phyloP scores from a whole-genome alignment of 73 alveolate genomes.

The Tetrahymena elliotti region DNA sequence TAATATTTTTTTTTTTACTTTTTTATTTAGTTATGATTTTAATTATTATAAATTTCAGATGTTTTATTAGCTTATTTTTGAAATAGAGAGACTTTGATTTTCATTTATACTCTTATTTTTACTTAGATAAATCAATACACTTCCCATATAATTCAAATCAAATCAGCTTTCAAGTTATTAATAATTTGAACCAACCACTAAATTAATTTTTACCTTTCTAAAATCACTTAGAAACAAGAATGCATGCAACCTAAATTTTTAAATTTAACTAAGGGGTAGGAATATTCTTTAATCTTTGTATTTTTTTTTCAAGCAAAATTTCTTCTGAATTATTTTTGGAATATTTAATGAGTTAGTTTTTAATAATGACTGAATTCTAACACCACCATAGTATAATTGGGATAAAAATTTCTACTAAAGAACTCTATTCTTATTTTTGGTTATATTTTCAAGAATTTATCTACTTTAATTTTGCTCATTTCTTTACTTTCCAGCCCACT shows the following conservation, averaged over 20 bases:
- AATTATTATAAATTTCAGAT: not conserved
- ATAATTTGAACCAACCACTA: not conserved
- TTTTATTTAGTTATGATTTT: not conserved
- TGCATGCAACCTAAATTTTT: not conserved
- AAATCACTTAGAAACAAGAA: not conserved
- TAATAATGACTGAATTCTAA: not conserved
- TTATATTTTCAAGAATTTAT: not conserved
- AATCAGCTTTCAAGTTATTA: not conserved
- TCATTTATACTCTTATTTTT: not conserved
- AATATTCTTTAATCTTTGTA: no score
- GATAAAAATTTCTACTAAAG: no score
- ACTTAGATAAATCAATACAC: not conserved
- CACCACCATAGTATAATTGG: not conserved
- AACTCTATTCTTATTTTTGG: not conserved
- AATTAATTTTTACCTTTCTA: not conserved
- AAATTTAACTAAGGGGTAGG: not conserved
- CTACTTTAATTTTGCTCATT: no score
- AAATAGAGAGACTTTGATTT: not conserved
- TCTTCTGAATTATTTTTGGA: not conserved
- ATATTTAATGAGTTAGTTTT: not conserved
- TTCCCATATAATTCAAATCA: not conserved
- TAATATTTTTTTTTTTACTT: not conserved
- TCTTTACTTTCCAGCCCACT: not conserved
- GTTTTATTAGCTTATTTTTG: not conserved
- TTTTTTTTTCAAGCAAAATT: not conserved